phyloP scores from a whole-genome alignment of 169 alveolate species.

The Eimeria necatrix region DNA sequence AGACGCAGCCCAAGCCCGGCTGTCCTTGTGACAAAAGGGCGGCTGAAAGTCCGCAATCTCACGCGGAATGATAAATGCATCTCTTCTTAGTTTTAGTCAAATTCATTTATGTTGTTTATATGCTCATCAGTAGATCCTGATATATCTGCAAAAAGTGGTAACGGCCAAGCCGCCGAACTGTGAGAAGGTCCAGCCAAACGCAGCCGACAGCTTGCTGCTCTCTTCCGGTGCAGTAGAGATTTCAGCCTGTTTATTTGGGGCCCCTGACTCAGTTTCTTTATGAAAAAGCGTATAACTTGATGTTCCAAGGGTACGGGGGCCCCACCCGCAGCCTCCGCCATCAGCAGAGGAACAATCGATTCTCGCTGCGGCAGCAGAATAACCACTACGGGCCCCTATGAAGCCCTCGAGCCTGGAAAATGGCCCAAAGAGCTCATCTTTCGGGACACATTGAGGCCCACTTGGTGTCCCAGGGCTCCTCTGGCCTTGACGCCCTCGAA shows the following conservation, averaged over 20 bases:
- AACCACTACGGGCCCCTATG: background rate
- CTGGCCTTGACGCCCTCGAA: background rate
- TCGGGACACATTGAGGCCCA: background rate
- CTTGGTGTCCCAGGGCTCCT: background rate
- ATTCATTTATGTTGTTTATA: background rate
- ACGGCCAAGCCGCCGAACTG: background rate
- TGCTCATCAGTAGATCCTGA: background rate
- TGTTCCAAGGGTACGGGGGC: background rate
- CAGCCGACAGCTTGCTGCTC: conserved; percentile 60
- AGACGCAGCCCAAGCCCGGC: conserved; percentile 13
- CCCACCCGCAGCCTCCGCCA: background rate
- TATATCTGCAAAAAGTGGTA: background rate
- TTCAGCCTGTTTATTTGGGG: background rate
- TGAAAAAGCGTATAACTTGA: background rate
- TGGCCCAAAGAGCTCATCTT: background rate
- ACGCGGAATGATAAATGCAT: background rate
- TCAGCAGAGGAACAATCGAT: background rate
- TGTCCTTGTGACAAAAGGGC: background rate
- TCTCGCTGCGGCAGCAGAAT: background rate
- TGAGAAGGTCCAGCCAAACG: conserved; percentile 32
- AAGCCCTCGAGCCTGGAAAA: background rate
- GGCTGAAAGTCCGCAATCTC: background rate
- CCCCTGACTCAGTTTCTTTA: background rate
- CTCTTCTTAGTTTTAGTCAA: background rate
- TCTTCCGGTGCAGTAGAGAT: background rate